Percentiles rank a stretch among this genome's conserved stretches.
Evolutionary conservation across 768 basidiomycete genomes (phyloP).

Genomic region (Suillus bovinus): DNA sequence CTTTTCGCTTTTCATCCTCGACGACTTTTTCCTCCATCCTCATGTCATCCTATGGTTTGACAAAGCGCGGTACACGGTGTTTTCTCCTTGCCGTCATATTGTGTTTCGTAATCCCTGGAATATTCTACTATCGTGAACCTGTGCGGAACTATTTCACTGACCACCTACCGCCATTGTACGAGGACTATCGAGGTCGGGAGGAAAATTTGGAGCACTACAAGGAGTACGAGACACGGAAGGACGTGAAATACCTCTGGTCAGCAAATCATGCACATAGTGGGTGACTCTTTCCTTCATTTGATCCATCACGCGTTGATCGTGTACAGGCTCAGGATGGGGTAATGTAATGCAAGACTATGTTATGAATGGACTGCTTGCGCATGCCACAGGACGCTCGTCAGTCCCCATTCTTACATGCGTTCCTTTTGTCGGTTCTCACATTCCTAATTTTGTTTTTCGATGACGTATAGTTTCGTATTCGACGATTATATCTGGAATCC

Average conservation of each 20-base stretch:
- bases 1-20: slow-evolving; percentile 4
- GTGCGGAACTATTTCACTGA: neutral
- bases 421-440: neutral
- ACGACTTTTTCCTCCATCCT: neutral
- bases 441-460: slow-evolving; percentile 9
- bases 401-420: neutral
- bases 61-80: slow-evolving; percentile 26
- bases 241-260: slow-evolving; percentile 45
- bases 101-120: neutral
- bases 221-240: slow-evolving; percentile 30
- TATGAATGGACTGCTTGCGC: slow-evolving; percentile 37
- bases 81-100: slow-evolving; percentile 11
- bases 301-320: neutral
- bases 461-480: slow-evolving; percentile 39
- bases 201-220: slow-evolving; percentile 43
- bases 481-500: slow-evolving; percentile 44
- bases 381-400: slow-evolving; percentile 37
- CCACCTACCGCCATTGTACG: slow-evolving; percentile 43
- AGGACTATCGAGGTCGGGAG: slow-evolving; percentile 39
- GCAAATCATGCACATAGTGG: slow-evolving; percentile 46
- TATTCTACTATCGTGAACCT: neutral
- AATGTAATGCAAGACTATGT: slow-evolving; percentile 44
- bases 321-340: slow-evolving; percentile 39
- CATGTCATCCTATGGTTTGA: slow-evolving; percentile 24
- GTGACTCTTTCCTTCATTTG: slow-evolving; percentile 12